Percentiles rank a stretch among this genome's conserved stretches.
Evolutionary conservation across 2,329 filamentous ascomycete genomes (phyloP).

Genomic region (Colletotrichum siamense): DNA sequence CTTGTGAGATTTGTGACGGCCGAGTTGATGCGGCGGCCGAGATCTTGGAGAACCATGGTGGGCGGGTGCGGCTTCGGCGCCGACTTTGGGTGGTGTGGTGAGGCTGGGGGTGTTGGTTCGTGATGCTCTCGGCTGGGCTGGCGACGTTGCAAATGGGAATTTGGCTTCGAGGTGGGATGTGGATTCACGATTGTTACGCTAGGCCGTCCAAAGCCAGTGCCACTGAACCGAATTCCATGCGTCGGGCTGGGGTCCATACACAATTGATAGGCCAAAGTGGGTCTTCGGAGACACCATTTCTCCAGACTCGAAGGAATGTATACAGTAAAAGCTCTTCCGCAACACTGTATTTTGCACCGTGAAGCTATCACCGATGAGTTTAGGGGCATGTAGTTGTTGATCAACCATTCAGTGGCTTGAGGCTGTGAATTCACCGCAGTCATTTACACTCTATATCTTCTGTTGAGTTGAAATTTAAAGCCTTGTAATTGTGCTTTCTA

Average conservation of each 20-base stretch:
- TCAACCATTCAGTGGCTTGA: neutral
- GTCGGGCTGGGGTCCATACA: neutral
- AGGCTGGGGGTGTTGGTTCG: neutral
- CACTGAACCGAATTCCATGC: neutral
- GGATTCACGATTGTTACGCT: neutral
- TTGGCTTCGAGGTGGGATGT: slow-evolving; percentile 21
- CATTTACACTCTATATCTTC: accelerated
- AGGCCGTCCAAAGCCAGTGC: neutral
- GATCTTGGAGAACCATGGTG: slow-evolving; percentile 96
- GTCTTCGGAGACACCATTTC: slow-evolving; percentile 2
- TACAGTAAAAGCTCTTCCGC: accelerated
- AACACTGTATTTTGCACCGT: accelerated
- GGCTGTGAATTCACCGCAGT: neutral
- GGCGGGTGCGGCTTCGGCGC: slow-evolving; percentile 24
- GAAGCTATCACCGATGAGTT: neutral
- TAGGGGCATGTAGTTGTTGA: neutral
- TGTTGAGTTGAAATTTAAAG: too few species aligned
- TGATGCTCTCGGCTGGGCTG: slow-evolving; percentile 5
- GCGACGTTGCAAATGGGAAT: slow-evolving; percentile 22
- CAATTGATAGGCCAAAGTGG: neutral
- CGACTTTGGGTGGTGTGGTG: slow-evolving; percentile 5
- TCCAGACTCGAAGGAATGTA: neutral
- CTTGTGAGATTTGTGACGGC: slow-evolving; percentile 93
- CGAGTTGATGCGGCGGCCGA: slow-evolving; percentile 97
- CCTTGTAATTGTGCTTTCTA: accelerated